Percentiles rank a stretch among this genome's conserved stretches.
These are phyloP conservation scores for Cercospora nicotianae DNA, from an alignment of 2,329 filamentous ascomycete genomes.

Conservation along the genomic window DNA sequence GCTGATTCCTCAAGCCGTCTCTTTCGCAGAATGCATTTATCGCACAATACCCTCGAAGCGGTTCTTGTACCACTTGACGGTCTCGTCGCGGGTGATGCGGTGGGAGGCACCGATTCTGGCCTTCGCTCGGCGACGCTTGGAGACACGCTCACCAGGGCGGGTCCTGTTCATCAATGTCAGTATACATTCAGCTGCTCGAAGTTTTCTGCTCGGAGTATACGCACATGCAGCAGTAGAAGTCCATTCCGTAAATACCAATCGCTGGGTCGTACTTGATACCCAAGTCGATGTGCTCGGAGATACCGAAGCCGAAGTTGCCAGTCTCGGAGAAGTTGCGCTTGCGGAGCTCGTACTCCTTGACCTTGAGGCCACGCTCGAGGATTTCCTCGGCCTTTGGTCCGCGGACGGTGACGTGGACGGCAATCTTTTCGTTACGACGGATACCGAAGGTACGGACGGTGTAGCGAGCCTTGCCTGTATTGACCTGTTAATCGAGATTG, in stretches of 20 bases:
- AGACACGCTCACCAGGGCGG: constrained; percentile 96
- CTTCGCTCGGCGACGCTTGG: constrained; percentile 89
- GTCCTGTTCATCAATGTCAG: constrained; percentile 56
- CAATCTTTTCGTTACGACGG: constrained; percentile 99
- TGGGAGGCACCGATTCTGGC: constrained; percentile 81
- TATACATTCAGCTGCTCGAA: not conserved
- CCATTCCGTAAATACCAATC: constrained; percentile 99
- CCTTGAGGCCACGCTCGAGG: constrained; percentile 99
- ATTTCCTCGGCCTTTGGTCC: constrained; percentile 99
- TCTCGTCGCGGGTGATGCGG: constrained; percentile 92
- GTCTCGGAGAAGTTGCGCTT: constrained; percentile 99
- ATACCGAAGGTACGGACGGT: constrained; percentile 99
- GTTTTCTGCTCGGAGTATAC: constrained; percentile 37
- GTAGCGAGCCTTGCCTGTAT: constrained; percentile 95
- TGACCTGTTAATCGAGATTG: constrained; percentile 10
- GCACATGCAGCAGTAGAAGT: constrained; percentile 99
- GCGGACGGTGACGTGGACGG: constrained; percentile 98
- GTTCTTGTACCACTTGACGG: constrained; percentile 95
- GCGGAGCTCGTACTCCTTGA: constrained; percentile 99
- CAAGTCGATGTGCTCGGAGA: constrained; percentile 99
- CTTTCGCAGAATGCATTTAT: constrained; percentile 59
- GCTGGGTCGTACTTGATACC: constrained; percentile 99
- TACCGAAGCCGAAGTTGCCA: constrained; percentile 99
- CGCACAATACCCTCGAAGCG: constrained; percentile 98
- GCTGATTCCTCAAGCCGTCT: constrained; percentile 15